Evolutionary conservation across 345 rosid species (phyloP).

Genomic region (Brassica cretica): DNA sequence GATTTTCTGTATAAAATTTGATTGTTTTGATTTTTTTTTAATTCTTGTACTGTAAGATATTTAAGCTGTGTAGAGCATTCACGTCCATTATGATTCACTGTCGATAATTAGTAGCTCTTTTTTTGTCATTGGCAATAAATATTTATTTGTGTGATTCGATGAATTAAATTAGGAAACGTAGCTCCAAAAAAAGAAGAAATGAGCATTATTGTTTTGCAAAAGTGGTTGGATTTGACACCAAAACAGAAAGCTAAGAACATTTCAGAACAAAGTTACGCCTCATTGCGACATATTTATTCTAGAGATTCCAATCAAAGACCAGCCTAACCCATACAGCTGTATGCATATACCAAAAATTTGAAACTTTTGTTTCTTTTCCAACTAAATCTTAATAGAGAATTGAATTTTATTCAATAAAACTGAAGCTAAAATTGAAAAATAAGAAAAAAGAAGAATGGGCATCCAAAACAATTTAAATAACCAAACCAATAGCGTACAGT

Average conservation of each 20-base stretch:
- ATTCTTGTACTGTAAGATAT: no score
- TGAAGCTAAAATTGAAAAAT: no score
- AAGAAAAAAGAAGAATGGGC: no score
- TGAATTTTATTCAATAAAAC: no score
- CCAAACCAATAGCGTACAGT: no score
- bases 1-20: no score
- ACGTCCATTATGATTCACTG: no score
- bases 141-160: conserved; percentile 17
- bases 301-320: conserved; percentile 32
- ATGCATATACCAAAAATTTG: not conserved
- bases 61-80: no score
- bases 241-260: conserved; percentile 36
- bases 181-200: conserved; percentile 1
- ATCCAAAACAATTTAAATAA: no score
- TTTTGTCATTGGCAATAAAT: not conserved
- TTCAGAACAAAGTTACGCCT: conserved; percentile 37
- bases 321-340: conserved; percentile 33
- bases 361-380: no score
- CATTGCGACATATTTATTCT: conserved; percentile 32
- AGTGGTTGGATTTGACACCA: conserved; percentile 38
- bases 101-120: not conserved
- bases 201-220: conserved; percentile 14
- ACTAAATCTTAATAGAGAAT: no score
- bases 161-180: conserved; percentile 31
- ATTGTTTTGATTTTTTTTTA: no score